Conservation (phyloP, 768 basidiomycete species). For the Agaricus sinodeliciosus region DNA sequence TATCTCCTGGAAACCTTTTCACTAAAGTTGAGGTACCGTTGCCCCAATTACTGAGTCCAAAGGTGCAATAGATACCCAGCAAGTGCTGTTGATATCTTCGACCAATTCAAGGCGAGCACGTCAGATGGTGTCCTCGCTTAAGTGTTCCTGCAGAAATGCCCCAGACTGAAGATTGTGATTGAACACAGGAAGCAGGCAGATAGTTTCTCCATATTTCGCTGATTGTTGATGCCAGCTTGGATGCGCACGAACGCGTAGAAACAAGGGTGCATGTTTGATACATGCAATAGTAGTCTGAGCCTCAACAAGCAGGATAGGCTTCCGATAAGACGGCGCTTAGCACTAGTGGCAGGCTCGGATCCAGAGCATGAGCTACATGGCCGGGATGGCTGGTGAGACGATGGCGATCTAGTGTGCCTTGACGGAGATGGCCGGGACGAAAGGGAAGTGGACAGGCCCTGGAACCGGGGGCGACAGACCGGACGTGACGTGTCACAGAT, state of each 20-base stretch:
- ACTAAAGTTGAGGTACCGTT: too few species aligned
- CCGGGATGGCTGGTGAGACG: not conserved
- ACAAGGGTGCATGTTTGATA: not conserved
- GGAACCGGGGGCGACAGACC: conserved; percentile 1
- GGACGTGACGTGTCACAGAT: conserved; percentile 10
- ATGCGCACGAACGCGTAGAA: not conserved
- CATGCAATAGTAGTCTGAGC: not conserved
- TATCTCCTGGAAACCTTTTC: too few species aligned
- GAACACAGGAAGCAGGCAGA: too few species aligned
- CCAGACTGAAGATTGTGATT: too few species aligned
- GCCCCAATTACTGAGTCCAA: too few species aligned
- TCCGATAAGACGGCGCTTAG: not conserved
- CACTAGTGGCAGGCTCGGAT: not conserved
- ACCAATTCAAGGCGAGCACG: too few species aligned
- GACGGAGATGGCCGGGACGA: conserved; percentile 12
- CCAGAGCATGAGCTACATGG: not conserved
- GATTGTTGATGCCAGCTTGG: not conserved
- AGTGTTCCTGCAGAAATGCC: too few species aligned
- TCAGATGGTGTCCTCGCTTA: too few species aligned
- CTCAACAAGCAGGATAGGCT: not conserved
- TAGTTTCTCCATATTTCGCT: not conserved
- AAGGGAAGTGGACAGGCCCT: not conserved
- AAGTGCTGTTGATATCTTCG: too few species aligned
- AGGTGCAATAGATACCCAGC: too few species aligned
- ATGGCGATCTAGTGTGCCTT: conserved; percentile 5